These are phyloP conservation scores for Syzygium jambos DNA, from an alignment of 345 rosid species.

Conservation along the genomic window DNA sequence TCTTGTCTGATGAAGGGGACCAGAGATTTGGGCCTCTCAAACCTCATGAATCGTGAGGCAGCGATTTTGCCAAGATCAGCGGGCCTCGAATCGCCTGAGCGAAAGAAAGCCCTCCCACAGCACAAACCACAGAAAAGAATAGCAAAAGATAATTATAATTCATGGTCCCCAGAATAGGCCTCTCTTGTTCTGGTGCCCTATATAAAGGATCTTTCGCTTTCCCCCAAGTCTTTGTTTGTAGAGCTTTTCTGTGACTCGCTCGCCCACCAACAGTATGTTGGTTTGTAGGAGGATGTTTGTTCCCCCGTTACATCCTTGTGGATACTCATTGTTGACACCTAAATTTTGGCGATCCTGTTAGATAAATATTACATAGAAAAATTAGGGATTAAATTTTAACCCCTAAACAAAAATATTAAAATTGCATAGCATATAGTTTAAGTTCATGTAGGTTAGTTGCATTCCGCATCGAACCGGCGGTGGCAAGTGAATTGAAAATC, in stretches of 20 bases:
- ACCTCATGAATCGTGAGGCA: background rate
- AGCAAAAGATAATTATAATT: background rate
- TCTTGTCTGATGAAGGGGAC: background rate
- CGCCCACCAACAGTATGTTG: background rate
- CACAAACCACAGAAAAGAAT: background rate
- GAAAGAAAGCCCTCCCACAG: background rate
- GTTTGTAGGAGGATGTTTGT: background rate
- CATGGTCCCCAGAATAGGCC: background rate
- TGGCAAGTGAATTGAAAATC: too few species aligned
- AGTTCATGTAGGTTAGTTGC: too few species aligned
- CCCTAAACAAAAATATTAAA: too few species aligned
- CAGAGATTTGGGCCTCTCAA: background rate
- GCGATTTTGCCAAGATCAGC: background rate
- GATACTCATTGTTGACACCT: too few species aligned
- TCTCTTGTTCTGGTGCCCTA: background rate
- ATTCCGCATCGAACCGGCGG: too few species aligned
- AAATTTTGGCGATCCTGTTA: too few species aligned
- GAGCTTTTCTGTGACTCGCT: background rate
- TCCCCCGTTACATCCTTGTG: background rate
- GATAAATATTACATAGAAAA: too few species aligned
- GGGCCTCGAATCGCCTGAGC: background rate
- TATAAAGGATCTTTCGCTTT: background rate
- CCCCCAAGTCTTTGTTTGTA: background rate
- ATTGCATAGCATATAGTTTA: too few species aligned
- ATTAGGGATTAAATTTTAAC: too few species aligned